A percentile compares a stretch with the other conserved stretches of the same genome.
phyloP scores from a whole-genome alignment of 371 early-diverging fungal species.

The Phascolomyces articulosus region DNA sequence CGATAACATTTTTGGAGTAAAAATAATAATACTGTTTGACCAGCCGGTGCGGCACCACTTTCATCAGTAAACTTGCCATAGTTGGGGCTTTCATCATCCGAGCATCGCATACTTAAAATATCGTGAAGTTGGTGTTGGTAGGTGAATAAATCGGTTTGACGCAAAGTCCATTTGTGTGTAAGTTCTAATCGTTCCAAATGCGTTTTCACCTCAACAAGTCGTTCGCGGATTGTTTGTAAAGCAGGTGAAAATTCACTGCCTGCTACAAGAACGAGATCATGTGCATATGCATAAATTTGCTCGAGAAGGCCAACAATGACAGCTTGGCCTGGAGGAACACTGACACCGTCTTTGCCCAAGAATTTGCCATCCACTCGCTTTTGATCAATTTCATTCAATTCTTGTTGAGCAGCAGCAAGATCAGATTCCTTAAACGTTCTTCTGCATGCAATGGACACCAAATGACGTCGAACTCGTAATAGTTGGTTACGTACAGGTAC shows the following conservation, averaged over 20 bases:
- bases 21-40: slow-evolving; percentile 75
- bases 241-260: slow-evolving; percentile 60
- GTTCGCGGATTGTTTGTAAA: slow-evolving; percentile 71
- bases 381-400: slow-evolving; percentile 70
- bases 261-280: slow-evolving; percentile 70
- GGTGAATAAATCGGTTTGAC: slow-evolving; percentile 84
- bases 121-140: slow-evolving; percentile 80
- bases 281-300: slow-evolving; percentile 73
- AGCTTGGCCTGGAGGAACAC: slow-evolving; percentile 79
- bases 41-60: slow-evolving; percentile 67
- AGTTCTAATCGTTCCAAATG: slow-evolving; percentile 73
- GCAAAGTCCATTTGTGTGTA: slow-evolving; percentile 82
- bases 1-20: slow-evolving; percentile 89
- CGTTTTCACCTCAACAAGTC: slow-evolving; percentile 71
- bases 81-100: slow-evolving; percentile 23
- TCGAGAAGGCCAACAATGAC: slow-evolving; percentile 79
- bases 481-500: slow-evolving; percentile 69
- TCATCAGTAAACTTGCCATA: slow-evolving; percentile 68
- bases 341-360: slow-evolving; percentile 52
- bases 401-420: slow-evolving; percentile 61
- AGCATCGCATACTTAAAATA: slow-evolving; percentile 63
- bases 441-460: slow-evolving; percentile 54
- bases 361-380: slow-evolving; percentile 76
- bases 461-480: slow-evolving; percentile 64
- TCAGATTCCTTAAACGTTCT: slow-evolving; percentile 39